A percentile compares a stretch with the other conserved stretches of the same genome.
Conservation (phyloP, 73 alveolate species). For the Paramecium pentaurelia region DNA sequence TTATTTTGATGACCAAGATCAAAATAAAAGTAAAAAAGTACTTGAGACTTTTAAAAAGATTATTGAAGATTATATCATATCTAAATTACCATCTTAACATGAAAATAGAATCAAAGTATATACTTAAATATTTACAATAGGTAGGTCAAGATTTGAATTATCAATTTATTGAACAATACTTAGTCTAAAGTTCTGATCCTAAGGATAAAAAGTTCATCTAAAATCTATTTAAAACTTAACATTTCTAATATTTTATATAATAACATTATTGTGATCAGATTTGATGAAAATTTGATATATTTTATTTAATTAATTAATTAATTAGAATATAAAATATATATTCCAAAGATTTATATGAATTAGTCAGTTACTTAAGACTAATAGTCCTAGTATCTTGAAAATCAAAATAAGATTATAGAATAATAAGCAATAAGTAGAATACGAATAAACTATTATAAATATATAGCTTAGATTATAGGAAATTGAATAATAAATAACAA, state of each 20-base stretch:
- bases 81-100: neutral
- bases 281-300: neutral
- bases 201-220: constrained; percentile 38
- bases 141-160: neutral
- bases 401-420: no score
- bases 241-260: constrained; percentile 17
- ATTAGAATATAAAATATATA: no score
- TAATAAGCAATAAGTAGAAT: no score
- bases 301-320: neutral
- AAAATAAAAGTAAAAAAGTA: constrained; percentile 30
- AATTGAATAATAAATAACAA: no score
- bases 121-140: neutral
- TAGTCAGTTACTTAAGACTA: no score
- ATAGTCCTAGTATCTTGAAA: no score
- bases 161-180: neutral
- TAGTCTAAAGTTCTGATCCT: neutral
- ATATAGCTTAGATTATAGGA: no score
- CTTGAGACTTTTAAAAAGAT: constrained; percentile 28
- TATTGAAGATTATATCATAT: neutral
- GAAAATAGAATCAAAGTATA: neutral
- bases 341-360: no score
- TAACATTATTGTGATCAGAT: neutral
- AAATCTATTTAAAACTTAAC: constrained; percentile 15
- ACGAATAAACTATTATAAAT: no score
- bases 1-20: constrained; percentile 14